Evolutionary conservation across 345 rosid genomes (phyloP), one percentile per base, ranked within the genome.

Genomic region (Angophora floribunda): DNA sequence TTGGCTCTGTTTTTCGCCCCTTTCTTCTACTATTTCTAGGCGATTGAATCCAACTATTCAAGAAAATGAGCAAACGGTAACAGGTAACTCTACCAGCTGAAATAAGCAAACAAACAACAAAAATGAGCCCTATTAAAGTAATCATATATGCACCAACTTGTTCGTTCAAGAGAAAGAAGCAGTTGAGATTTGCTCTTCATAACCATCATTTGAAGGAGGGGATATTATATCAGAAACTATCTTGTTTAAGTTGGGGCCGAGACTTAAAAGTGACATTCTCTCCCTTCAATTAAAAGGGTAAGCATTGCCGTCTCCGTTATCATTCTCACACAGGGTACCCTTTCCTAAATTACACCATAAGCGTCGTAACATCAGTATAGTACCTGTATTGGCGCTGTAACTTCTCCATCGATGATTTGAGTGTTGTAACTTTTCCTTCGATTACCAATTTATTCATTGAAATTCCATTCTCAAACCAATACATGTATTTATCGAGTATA

Each of bases 291-390:
- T 63, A 13, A 63, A 63, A n/a, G 92, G 90, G 93, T 90, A 89
- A 50, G 63, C 75, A 79, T 91, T 91, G 32, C 94, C 94, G 96
- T 92, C 93, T 92, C 89, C 95, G 92, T 86, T 89, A 87, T 91
- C 92, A 89, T 90, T 93, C 88, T 91, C 94, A 90, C 85, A 87
- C 91, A 90, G 93, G 93, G 93, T 86, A 92, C 89, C 90, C 57
- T 93, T 92, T 91, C 92, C 87, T 87, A 90, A 87, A 91, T 92
- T 36, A 36, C 41, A 36, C 3, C 41, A 4, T 36, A 36, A 36
- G n/a, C 5, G 2, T 57, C 1, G 6, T 50, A 50, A 11, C 51
- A 9, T 50, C 12, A 4, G 10, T 50, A 50, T 50, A 4, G 13
- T 50, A 13, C 13, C 12, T 12, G 12, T 4, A 9, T 22, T 16